Base-by-base conservation (phyloP, 116 monocot species). In the Cymodocea nodosa region DNA sequence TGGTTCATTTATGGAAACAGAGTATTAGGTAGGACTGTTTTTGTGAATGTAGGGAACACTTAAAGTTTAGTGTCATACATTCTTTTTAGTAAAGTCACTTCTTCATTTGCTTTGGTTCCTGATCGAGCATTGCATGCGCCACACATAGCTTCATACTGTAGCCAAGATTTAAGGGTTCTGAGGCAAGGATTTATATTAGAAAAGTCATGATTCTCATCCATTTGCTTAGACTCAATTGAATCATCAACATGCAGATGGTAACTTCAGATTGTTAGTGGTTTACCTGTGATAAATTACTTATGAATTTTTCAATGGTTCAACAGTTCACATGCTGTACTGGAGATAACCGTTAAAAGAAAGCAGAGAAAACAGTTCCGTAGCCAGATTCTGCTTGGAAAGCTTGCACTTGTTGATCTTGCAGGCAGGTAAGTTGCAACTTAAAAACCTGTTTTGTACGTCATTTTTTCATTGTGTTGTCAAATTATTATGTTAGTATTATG, bases 351-450 rank as follows among this genome's bases (percentile, higher is more conserved):
- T 53, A 97, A 83, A 70, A 79, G 91, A 57, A 97, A 81, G 36
- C 90, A 85, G 69, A 82, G 77, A 73, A 85, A 71, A 25, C 74
- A 81, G 65, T 78, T 78, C 68, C 72, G 69, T 18, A 85, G 53
- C 75, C 95, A 85, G 72, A 68, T 97, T 76, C 79, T 97, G 1
- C 77, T 83, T 75, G 95, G 95, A 74, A 97, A 97, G 69, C 95
- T 97, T 73, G 87, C 95, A 60, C 79, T 97, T 15, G 95, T 97
- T 71, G 95, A 97, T 76, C 87, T 97, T 70, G 95, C 95, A 72
- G 95, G 95, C 36, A 97, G 95, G 95, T 97, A 11, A 23, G 25
- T 51, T 19, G 49, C 5, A 20, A 37, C 39, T 64, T 9, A 50
- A 48, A 13, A 15, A 15, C 17, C 34, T 62, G 17, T 61, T 17